These are phyloP conservation scores for Jaltomata sinuosa DNA, from an alignment of 257 asterid species.

Conservation along the genomic window DNA sequence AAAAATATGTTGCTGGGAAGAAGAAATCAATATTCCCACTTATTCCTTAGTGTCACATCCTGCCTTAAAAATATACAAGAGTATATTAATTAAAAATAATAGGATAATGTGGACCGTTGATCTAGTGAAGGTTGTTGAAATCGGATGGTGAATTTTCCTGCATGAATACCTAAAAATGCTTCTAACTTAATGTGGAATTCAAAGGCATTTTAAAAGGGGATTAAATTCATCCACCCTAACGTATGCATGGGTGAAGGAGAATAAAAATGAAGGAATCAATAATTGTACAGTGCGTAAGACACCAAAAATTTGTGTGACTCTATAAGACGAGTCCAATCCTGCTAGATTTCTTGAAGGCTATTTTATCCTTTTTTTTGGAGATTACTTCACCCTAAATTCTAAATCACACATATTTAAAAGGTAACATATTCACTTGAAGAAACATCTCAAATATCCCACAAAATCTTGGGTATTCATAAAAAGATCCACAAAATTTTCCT, in stretches of 20 bases:
- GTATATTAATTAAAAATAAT: not conserved
- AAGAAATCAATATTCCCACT: slow-evolving; percentile 15
- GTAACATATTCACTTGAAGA: no score
- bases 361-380: no score
- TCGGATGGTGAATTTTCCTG: slow-evolving; percentile 11
- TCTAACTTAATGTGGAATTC: slow-evolving; percentile 7
- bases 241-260: slow-evolving; percentile 30
- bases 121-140: slow-evolving; percentile 26
- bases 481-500: no score
- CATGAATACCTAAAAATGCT: slow-evolving; percentile 21
- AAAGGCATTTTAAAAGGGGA: not conserved
- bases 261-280: slow-evolving; percentile 9
- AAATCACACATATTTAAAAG: no score
- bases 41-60: slow-evolving; percentile 35
- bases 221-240: not conserved
- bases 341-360: no score
- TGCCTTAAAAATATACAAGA: not conserved
- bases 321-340: no score
- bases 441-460: no score
- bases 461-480: no score
- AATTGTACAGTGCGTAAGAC: no score
- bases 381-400: no score
- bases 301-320: no score
- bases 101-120: slow-evolving; percentile 15
- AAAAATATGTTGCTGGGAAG: slow-evolving; percentile 1